Evolutionary conservation across 208 protist genomes (phyloP), one percentile per base, ranked within the genome.

Genomic region (Angomonas ambiguus): DNA sequence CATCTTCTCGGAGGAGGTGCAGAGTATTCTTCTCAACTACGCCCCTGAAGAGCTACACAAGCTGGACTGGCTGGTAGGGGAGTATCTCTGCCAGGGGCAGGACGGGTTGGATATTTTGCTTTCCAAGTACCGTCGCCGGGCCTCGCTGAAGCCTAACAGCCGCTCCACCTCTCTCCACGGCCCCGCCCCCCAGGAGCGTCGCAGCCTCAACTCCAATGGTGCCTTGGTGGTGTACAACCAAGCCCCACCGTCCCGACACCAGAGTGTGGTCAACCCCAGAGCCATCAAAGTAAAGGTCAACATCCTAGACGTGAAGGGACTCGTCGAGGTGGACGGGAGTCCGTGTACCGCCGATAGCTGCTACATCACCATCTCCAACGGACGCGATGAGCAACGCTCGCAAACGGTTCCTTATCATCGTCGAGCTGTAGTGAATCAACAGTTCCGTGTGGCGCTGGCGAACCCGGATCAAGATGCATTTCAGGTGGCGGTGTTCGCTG

Each of bases 1-100:
- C 27, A 69, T 72, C 42, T 92, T 86, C 67, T 80, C 71, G 30
- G 51, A 76, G 22, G 73, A 79, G 32, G 72, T 91, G 18, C 85
- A 84, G 56, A 62, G 61, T n/a, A 65, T 85, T 16, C 61, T 94
- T 41, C 38, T 48, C 60, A 80, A 58, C 18, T 79, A 89, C 71
- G 83, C 83, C 8, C 85, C 83, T 10, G 42, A 81, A 63, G 80
- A 91, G 67, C 75, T 94, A 57, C 88, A 94, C 66, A 81, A 83
- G 42, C 70, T 91, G 22, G 85, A 94, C 63, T 94, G 85, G 83
- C 76, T 88, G 68, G 83, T 85, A 6, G 82, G 79, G 27, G 65
- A 79, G 49, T 79, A 72, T 65, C 53, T 72, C 27, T 24, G 33
- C 8, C 24, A 73, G 11, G 65, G 65, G 4, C 34, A 67, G 42